Percentiles rank a stretch among this genome's conserved stretches.
Evolutionary conservation across 257 asterid genomes (phyloP).

Genomic region (Plantago elongata): DNA sequence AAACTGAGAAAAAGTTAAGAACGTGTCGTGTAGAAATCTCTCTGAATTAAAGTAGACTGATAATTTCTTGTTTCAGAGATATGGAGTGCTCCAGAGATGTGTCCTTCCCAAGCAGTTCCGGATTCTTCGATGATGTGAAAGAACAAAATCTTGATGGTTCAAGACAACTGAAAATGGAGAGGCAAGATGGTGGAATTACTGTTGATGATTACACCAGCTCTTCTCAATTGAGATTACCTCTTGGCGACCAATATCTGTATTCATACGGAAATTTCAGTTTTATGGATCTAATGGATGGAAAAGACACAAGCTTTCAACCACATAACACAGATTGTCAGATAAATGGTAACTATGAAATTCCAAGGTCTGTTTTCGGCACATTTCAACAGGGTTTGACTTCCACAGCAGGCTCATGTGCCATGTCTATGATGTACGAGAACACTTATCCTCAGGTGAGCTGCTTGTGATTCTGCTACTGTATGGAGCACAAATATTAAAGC

Average conservation of each 20-base stretch:
- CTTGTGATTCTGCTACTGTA: background rate
- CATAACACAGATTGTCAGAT: slow-evolving; percentile 42
- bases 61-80: slow-evolving; percentile 31
- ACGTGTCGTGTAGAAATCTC: background rate
- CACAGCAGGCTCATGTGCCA: slow-evolving; percentile 31
- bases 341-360: slow-evolving; percentile 50
- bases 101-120: slow-evolving; percentile 42
- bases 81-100: slow-evolving; percentile 43
- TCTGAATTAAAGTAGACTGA: background rate
- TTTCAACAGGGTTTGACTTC: slow-evolving; percentile 40
- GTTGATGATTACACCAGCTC: slow-evolving; percentile 52
- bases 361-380: slow-evolving; percentile 43
- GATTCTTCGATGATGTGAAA: slow-evolving; percentile 36
- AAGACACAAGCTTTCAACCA: slow-evolving; percentile 43
- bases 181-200: slow-evolving; percentile 43
- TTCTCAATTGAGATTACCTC: slow-evolving; percentile 44
- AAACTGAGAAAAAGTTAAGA: background rate
- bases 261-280: slow-evolving; percentile 39
- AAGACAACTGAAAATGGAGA: slow-evolving; percentile 33
- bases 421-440: slow-evolving; percentile 44
- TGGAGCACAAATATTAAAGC: background rate
- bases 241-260: slow-evolving; percentile 38
- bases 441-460: slow-evolving; percentile 55
- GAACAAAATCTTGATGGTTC: slow-evolving; percentile 40
- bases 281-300: slow-evolving; percentile 43